A percentile compares a stretch with the other conserved stretches of the same genome.
Evolutionary conservation across 2,329 filamentous ascomycete genomes (phyloP).

Genomic region (Xylaria sp.): DNA sequence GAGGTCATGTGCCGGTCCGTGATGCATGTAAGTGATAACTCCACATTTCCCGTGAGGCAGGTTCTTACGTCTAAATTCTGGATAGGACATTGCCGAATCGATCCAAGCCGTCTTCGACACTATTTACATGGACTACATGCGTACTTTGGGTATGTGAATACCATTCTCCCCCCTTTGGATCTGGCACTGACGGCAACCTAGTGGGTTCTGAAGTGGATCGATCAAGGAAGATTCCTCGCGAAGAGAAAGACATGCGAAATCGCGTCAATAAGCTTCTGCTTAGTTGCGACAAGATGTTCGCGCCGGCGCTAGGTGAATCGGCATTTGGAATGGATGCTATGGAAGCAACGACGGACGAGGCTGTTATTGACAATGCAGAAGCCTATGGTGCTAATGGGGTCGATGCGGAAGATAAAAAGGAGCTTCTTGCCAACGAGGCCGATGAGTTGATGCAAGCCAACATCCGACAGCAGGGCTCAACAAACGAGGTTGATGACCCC

Average conservation of each 20-base stretch:
- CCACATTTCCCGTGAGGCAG: neutral
- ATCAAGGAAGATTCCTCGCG: constrained; percentile 19
- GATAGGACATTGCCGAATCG: constrained; percentile 31
- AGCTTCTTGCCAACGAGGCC: neutral
- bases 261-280: constrained; percentile 28
- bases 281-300: constrained; percentile 37
- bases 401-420: neutral
- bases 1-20: constrained; percentile 49
- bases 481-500: neutral
- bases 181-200: constrained; percentile 31
- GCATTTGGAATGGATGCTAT: neutral
- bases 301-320: constrained; percentile 24
- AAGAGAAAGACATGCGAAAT: constrained; percentile 34
- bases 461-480: constrained; percentile 30
- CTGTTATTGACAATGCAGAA: neutral
- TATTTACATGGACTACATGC: constrained; percentile 41
- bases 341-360: constrained; percentile 1
- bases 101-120: constrained; percentile 34
- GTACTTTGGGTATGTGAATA: constrained; percentile 40
- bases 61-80: neutral
- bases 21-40: constrained; percentile 30
- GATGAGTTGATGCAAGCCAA: constrained; percentile 35
- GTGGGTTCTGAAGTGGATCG: constrained; percentile 37
- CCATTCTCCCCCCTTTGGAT: neutral
- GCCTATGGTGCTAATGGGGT: neutral